Evolutionary conservation across 495 filamentous ascomycete genomes (phyloP).

Genomic region (Rusavskia elegans): DNA sequence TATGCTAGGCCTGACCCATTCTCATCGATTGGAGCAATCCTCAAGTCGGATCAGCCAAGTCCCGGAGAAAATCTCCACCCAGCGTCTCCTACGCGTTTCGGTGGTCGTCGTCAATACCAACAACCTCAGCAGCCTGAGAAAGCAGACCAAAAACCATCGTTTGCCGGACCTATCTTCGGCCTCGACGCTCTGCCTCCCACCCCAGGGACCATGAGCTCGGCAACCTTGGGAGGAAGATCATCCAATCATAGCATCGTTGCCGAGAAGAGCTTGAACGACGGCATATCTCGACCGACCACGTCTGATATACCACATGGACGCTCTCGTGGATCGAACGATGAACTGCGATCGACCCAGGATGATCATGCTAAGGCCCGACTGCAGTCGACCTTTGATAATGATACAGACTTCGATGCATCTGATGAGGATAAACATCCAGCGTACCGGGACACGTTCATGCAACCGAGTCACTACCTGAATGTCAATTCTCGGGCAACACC

Average conservation of each 20-base stretch:
- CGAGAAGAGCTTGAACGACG: conserved; percentile 10
- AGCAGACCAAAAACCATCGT: conserved; percentile 4
- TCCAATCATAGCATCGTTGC: conserved; percentile 12
- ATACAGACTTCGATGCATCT: not conserved
- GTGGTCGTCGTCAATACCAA: not conserved
- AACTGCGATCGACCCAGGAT: not conserved
- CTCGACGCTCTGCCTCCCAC: conserved; percentile 9
- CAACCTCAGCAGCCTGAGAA: not conserved
- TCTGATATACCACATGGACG: not conserved
- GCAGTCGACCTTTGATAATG: not conserved
- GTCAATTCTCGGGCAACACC: not conserved
- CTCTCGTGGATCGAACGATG: not conserved
- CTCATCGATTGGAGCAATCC: conserved; percentile 8
- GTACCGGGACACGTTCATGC: not conserved
- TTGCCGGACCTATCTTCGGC: conserved; percentile 8
- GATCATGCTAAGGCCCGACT: not conserved
- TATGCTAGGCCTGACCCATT: not conserved
- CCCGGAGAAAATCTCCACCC: not conserved
- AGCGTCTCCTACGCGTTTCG: not conserved
- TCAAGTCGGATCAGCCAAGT: not conserved
- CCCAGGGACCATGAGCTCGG: conserved; percentile 11
- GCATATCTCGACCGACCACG: not conserved
- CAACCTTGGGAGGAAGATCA: conserved; percentile 7
- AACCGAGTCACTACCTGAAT: not conserved
- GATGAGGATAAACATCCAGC: conserved; percentile 2